These are phyloP conservation scores for Cicer yamashitae DNA, from an alignment of 306 rosid species.

Conservation along the genomic window DNA sequence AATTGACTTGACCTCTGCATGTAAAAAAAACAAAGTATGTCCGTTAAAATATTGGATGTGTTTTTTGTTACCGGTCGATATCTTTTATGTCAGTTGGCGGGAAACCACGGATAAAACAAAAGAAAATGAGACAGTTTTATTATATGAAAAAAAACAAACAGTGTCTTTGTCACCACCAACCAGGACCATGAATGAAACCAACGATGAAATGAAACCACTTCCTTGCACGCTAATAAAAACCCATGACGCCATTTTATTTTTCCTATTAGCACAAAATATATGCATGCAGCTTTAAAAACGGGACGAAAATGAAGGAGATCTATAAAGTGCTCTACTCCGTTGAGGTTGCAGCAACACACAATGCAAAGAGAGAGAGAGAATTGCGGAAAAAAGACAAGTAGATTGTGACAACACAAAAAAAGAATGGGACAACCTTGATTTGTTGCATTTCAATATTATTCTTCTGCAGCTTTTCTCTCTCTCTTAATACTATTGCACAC, in stretches of 20 bases:
- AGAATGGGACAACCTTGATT: slow-evolving; percentile 80
- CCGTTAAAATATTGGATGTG: no score
- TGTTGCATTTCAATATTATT: slow-evolving; percentile 72
- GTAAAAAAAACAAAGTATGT: no score
- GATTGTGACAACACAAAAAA: slow-evolving; percentile 79
- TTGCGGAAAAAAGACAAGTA: slow-evolving; percentile 72
- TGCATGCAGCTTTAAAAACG: no score
- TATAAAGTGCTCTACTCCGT: not conserved
- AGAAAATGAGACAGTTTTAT: slow-evolving; percentile 36
- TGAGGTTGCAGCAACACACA: slow-evolving; percentile 28
- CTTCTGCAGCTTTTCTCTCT: slow-evolving; percentile 72
- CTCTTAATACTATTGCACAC: not conserved
- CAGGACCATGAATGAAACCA: not conserved
- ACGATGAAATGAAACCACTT: not conserved
- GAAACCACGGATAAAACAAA: slow-evolving; percentile 56
- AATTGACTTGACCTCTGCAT: no score
- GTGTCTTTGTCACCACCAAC: slow-evolving; percentile 37
- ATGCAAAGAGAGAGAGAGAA: slow-evolving; percentile 51
- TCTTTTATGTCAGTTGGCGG: slow-evolving; percentile 62
- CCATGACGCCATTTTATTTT: slow-evolving; percentile 3
- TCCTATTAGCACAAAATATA: no score
- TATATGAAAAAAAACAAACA: not conserved
- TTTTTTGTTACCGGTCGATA: no score
- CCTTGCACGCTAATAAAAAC: slow-evolving; percentile 39
- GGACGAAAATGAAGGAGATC: no score